A percentile compares a stretch with the other conserved stretches of the same genome.
Evolutionary conservation across 2,329 filamentous ascomycete genomes (phyloP).

Genomic region (Botrytis aclada): DNA sequence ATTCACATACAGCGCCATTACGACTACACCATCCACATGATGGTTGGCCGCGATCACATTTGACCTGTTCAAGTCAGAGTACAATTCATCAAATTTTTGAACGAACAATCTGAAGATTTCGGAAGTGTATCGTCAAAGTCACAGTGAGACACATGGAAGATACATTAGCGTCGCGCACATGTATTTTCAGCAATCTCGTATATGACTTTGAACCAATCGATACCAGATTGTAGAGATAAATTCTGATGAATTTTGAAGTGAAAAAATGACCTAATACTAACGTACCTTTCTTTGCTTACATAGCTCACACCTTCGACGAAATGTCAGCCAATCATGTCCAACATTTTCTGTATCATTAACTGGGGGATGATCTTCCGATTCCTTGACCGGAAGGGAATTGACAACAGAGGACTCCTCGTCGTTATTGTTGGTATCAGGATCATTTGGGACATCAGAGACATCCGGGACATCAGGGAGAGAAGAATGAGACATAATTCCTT

Average conservation of each 20-base stretch:
- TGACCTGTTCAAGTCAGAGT: constrained; percentile 49
- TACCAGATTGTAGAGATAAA: background rate
- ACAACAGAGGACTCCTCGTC: constrained; percentile 17
- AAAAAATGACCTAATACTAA: background rate
- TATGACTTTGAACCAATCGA: background rate
- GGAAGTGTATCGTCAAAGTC: background rate
- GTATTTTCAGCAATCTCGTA: background rate
- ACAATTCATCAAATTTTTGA: background rate
- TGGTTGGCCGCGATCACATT: constrained; percentile 74
- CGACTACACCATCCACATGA: constrained; percentile 66
- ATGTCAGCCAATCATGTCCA: constrained; percentile 36
- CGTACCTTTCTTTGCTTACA: constrained; percentile 77
- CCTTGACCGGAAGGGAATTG: constrained; percentile 22
- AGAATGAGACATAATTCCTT: constrained; percentile 37
- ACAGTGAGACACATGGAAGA: background rate
- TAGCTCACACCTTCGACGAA: constrained; percentile 61
- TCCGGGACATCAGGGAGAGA: constrained; percentile 21
- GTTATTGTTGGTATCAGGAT: background rate
- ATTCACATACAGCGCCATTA: constrained; percentile 62
- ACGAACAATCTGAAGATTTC: background rate
- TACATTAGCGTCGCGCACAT: background rate
- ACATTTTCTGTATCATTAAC: constrained; percentile 17
- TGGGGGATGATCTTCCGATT: constrained; percentile 23
- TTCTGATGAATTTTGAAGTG: background rate
- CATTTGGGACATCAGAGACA: constrained; percentile 14